Conservation (phyloP, 1,284 basidiomycete genomes). For the Hemileia vastatrix region DNA sequence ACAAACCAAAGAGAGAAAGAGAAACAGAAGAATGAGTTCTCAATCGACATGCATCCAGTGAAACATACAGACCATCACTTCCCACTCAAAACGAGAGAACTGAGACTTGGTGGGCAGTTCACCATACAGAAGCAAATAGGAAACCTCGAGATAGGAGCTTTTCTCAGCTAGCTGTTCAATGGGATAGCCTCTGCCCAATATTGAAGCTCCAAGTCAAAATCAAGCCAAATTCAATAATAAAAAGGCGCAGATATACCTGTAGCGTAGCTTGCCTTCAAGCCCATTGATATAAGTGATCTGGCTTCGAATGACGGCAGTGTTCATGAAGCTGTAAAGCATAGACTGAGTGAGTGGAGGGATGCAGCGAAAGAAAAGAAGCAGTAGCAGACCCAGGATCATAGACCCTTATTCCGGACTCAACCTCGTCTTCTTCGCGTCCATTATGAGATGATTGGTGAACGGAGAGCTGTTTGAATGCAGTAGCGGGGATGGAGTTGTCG, state of each 20-base stretch:
- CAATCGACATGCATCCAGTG: background rate
- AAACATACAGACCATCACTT: slow-evolving; percentile 51
- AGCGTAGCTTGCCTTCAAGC: slow-evolving; percentile 56
- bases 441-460: slow-evolving; percentile 41
- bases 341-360: slow-evolving; percentile 41
- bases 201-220: background rate
- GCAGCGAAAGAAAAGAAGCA: slow-evolving; percentile 57
- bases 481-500: slow-evolving; percentile 56
- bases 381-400: slow-evolving; percentile 51
- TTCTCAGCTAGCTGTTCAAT: slow-evolving; percentile 74
- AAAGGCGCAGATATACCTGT: slow-evolving; percentile 31
- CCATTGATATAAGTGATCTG: slow-evolving; percentile 80
- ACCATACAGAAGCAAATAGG: slow-evolving; percentile 79
- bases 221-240: slow-evolving; percentile 40
- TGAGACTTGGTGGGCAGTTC: slow-evolving; percentile 61
- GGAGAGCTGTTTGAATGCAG: slow-evolving; percentile 63
- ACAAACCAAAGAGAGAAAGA: background rate
- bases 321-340: slow-evolving; percentile 55
- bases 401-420: slow-evolving; percentile 26
- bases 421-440: slow-evolving; percentile 69
- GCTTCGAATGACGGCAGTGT: slow-evolving; percentile 71
- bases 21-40: background rate
- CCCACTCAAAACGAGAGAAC: slow-evolving; percentile 56
- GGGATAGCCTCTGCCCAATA: slow-evolving; percentile 82
- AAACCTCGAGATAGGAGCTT: slow-evolving; percentile 66